These are phyloP conservation scores for Tetrapisispora namnaoensis DNA, from an alignment of 805 yeast genomes.

Conservation along the genomic window DNA sequence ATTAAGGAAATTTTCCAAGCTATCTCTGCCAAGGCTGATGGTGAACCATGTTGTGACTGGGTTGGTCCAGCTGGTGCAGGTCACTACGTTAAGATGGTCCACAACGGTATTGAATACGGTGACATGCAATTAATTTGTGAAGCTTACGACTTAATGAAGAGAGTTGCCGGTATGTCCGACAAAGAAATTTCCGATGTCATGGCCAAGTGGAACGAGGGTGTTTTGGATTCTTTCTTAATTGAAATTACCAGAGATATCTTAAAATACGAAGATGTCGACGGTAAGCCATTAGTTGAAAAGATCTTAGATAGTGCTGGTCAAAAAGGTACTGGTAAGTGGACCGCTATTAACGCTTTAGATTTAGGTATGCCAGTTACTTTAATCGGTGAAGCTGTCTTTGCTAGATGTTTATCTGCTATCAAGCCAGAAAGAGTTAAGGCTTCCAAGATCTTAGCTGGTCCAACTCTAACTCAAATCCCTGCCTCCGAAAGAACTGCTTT, in stretches of 20 bases:
- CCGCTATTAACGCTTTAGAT: slow-evolving; percentile 95
- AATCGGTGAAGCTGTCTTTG: slow-evolving; percentile 97
- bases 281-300: slow-evolving; percentile 90
- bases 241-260: slow-evolving; percentile 95
- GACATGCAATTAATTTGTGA: slow-evolving; percentile 99
- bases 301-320: slow-evolving; percentile 96
- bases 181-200: slow-evolving; percentile 91
- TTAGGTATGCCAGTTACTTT: slow-evolving; percentile 97
- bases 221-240: slow-evolving; percentile 89
- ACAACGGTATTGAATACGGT: slow-evolving; percentile 99
- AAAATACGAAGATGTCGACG: slow-evolving; percentile 80
- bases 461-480: slow-evolving; percentile 29
- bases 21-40: slow-evolving; percentile 91
- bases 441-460: slow-evolving; percentile 70
- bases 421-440: slow-evolving; percentile 88
- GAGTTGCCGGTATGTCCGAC: slow-evolving; percentile 83
- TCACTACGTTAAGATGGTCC: slow-evolving; percentile 98
- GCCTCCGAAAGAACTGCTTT: slow-evolving; percentile 71
- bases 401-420: slow-evolving; percentile 91
- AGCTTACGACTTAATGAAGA: slow-evolving; percentile 92
- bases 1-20: slow-evolving; percentile 94
- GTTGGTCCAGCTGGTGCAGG: slow-evolving; percentile 99
- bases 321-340: slow-evolving; percentile 99
- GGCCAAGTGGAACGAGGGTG: slow-evolving; percentile 92
- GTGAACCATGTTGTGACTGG: slow-evolving; percentile 99